These are phyloP conservation scores for Penicillium canescens DNA, from an alignment of 495 filamentous ascomycete genomes.

Conservation along the genomic window DNA sequence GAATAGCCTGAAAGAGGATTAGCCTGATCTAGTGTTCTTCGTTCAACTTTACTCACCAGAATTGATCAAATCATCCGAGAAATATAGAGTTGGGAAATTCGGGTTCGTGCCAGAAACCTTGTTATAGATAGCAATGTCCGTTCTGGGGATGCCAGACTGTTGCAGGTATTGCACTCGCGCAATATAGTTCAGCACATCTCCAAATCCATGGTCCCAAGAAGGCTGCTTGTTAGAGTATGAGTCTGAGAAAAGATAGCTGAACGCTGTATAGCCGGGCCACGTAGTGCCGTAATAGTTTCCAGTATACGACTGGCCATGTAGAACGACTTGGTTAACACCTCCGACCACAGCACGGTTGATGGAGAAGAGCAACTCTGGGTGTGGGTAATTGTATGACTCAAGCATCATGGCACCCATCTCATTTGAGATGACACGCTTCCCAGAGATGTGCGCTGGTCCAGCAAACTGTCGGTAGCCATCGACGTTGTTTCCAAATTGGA, in stretches of 20 bases:
- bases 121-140: slow-evolving; percentile 44
- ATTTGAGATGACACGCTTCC: slow-evolving; percentile 13
- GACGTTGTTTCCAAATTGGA: slow-evolving; percentile 38
- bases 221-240: slow-evolving; percentile 45
- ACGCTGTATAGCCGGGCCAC: slow-evolving; percentile 51
- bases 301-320: slow-evolving; percentile 47
- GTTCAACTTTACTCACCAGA: slow-evolving; percentile 4
- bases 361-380: slow-evolving; percentile 25
- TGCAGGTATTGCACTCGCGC: slow-evolving; percentile 37
- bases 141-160: slow-evolving; percentile 39
- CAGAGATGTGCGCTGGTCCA: slow-evolving; percentile 41
- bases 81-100: slow-evolving; percentile 16
- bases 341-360: slow-evolving; percentile 37
- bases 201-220: slow-evolving; percentile 39
- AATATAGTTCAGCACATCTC: slow-evolving; percentile 40
- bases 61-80: slow-evolving; percentile 16
- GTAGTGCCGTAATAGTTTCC: slow-evolving; percentile 41
- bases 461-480: slow-evolving; percentile 49
- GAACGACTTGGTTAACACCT: slow-evolving; percentile 45
- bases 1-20: slow-evolving; percentile 37
- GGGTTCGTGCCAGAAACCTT: slow-evolving; percentile 22
- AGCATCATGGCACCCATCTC: slow-evolving; percentile 18
- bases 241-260: slow-evolving; percentile 43
- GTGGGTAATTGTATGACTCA: slow-evolving; percentile 28
- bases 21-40: too few species aligned